phyloP scores from a whole-genome alignment of 2,329 filamentous ascomycete species.

The Exophiala aquamarina region DNA sequence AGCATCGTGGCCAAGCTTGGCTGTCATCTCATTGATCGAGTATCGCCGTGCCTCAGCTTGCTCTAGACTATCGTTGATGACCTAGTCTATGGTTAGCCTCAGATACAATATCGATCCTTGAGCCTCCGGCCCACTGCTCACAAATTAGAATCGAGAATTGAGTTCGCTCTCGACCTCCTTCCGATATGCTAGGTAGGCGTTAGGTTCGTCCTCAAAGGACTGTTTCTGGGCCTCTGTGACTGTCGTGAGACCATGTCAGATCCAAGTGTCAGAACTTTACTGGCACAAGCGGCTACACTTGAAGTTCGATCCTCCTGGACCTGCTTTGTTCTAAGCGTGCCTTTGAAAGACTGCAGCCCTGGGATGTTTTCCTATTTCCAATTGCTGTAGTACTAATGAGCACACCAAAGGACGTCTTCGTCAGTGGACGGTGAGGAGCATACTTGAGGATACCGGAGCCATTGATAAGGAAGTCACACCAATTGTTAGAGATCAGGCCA shows the following conservation, averaged over 20 bases:
- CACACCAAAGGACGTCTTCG: no score
- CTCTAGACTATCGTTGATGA: slow-evolving; percentile 22
- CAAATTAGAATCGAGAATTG: slow-evolving; percentile 49
- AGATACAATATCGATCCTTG: background rate
- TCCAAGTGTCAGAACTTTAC: no score
- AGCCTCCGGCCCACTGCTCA: background rate
- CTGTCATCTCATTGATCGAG: slow-evolving; percentile 6
- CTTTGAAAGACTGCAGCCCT: slow-evolving; percentile 32
- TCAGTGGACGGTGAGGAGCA: slow-evolving; percentile 5
- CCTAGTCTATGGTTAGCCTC: background rate
- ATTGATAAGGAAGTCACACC: slow-evolving; percentile 44
- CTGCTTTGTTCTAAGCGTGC: slow-evolving; percentile 21
- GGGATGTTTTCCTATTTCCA: slow-evolving; percentile 29
- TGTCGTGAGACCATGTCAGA: background rate
- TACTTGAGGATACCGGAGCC: slow-evolving; percentile 27
- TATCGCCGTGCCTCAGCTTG: slow-evolving; percentile 29
- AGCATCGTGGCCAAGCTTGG: slow-evolving; percentile 31
- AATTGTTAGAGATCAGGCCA: slow-evolving; percentile 43
- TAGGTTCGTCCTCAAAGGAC: background rate
- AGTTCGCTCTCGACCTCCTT: slow-evolving; percentile 50
- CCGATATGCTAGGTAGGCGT: slow-evolving; percentile 39
- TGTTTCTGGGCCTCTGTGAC: background rate
- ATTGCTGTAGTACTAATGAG: slow-evolving; percentile 11
- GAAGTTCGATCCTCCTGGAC: slow-evolving; percentile 8
- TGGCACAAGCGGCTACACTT: background rate